Percentiles rank a stretch among this genome's conserved stretches.
Evolutionary conservation across 345 rosid species (phyloP).

Genomic region (Gossypium mustelinum): DNA sequence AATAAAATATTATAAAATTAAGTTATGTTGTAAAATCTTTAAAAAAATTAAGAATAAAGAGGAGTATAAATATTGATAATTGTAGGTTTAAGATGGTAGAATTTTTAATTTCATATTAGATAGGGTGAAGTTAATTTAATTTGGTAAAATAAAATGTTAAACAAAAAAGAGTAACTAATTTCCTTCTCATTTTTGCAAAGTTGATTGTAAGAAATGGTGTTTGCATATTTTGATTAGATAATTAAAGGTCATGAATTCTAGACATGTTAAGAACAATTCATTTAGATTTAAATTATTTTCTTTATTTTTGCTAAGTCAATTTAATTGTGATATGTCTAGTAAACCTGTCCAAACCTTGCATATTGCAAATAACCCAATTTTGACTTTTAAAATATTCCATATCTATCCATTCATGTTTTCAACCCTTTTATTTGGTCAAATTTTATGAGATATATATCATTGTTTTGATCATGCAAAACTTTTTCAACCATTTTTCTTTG

Average conservation of each 20-base stretch:
- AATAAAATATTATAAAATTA: too few relatives aligned
- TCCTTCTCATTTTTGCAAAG: neutral
- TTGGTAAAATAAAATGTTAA: neutral
- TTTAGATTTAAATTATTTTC: too few relatives aligned
- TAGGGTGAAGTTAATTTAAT: neutral
- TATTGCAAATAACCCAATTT: neutral
- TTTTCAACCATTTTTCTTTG: neutral
- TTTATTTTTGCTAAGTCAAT: too few relatives aligned
- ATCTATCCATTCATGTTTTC: neutral
- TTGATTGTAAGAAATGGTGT: neutral
- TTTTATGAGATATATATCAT: neutral
- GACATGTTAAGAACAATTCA: neutral
- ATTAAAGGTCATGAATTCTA: neutral
- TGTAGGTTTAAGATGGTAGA: too few relatives aligned
- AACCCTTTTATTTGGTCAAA: neutral
- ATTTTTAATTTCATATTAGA: neutral
- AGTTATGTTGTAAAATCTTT: too few relatives aligned
- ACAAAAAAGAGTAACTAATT: neutral
- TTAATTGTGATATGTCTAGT: too few relatives aligned
- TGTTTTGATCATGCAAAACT: neutral
- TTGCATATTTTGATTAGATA: neutral
- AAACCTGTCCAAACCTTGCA: neutral
- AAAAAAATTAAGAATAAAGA: too few relatives aligned
- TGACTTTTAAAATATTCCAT: neutral
- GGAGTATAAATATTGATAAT: too few relatives aligned